Evolutionary conservation across 495 filamentous ascomycete genomes (phyloP).

Genomic region (Aspergillus nanangensis): DNA sequence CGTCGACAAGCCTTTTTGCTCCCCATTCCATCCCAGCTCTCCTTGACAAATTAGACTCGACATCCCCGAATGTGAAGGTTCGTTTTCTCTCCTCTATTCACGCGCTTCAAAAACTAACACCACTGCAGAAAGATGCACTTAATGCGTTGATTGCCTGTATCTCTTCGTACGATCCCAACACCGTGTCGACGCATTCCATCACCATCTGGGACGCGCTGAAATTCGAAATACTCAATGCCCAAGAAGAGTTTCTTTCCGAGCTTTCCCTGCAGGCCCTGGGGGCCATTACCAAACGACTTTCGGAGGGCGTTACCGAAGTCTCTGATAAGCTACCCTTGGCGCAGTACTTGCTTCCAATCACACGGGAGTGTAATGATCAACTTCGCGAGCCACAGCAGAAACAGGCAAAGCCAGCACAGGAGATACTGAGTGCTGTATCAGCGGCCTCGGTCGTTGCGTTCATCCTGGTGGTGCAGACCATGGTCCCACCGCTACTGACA

Average conservation of each 20-base stretch:
- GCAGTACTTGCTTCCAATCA: constrained; percentile 58
- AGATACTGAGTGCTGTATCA: constrained; percentile 56
- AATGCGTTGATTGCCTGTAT: constrained; percentile 62
- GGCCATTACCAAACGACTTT: constrained; percentile 54
- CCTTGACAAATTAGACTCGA: constrained; percentile 73
- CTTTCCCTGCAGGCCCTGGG: constrained; percentile 52
- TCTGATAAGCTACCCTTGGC: constrained; percentile 51
- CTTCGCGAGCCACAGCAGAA: constrained; percentile 73
- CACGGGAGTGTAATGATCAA: constrained; percentile 67
- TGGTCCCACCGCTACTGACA: constrained; percentile 56
- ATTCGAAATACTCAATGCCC: constrained; percentile 70
- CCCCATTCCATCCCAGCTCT: constrained; percentile 65
- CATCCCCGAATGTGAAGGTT: constrained; percentile 69
- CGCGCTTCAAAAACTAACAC: constrained; percentile 20
- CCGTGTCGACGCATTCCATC: constrained; percentile 62
- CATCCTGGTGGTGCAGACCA: constrained; percentile 48
- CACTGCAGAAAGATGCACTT: constrained; percentile 60
- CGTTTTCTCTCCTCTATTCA: background rate
- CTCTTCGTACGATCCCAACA: constrained; percentile 53
- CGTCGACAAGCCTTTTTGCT: constrained; percentile 64
- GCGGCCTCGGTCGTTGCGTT: constrained; percentile 52
- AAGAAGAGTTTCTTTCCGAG: constrained; percentile 66
- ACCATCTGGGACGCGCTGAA: constrained; percentile 72
- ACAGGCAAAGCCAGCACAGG: constrained; percentile 64
- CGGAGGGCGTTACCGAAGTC: constrained; percentile 44